These are phyloP conservation scores for Aegilops umbellulata DNA, from an alignment of 176 grass and related monocot species.

Conservation along the genomic window DNA sequence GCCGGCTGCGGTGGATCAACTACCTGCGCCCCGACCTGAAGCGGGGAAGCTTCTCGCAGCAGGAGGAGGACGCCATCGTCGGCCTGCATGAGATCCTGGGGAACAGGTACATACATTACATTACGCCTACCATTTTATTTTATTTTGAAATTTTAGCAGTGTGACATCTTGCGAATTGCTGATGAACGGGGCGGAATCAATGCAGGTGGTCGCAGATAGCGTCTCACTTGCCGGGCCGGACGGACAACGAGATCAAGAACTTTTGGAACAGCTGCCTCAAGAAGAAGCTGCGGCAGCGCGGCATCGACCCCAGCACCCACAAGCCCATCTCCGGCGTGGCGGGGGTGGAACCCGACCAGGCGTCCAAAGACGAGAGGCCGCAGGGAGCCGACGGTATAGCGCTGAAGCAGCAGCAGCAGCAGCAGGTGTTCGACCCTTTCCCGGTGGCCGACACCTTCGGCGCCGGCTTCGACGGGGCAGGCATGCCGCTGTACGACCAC, in stretches of 20 bases:
- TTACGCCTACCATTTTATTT: background rate
- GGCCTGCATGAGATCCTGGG: slow-evolving; percentile 71
- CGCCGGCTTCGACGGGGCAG: slow-evolving; percentile 31
- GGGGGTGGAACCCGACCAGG: background rate
- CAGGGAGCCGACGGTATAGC: background rate
- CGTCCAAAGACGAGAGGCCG: slow-evolving; percentile 14
- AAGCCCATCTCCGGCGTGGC: slow-evolving; percentile 35
- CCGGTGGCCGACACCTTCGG: slow-evolving; percentile 47
- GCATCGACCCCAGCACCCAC: slow-evolving; percentile 78
- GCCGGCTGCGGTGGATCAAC: slow-evolving; percentile 87
- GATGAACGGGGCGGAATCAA: background rate
- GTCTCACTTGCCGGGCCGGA: slow-evolving; percentile 75
- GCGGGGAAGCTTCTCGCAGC: slow-evolving; percentile 87
- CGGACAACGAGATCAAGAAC: slow-evolving; percentile 95
- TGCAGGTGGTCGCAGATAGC: slow-evolving; percentile 92
- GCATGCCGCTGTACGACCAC: slow-evolving; percentile 29
- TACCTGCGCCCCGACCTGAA: slow-evolving; percentile 90
- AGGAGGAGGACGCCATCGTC: slow-evolving; percentile 84
- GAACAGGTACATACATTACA: slow-evolving; percentile 60
- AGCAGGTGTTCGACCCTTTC: slow-evolving; percentile 67
- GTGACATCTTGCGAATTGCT: background rate
- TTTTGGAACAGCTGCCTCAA: slow-evolving; percentile 92
- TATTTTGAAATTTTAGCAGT: background rate
- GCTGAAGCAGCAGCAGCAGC: slow-evolving; percentile 13
- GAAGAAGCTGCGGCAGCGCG: slow-evolving; percentile 82